These are phyloP conservation scores for Pichia nanzhaoensis DNA, from an alignment of 805 yeast genomes.

Conservation along the genomic window DNA sequence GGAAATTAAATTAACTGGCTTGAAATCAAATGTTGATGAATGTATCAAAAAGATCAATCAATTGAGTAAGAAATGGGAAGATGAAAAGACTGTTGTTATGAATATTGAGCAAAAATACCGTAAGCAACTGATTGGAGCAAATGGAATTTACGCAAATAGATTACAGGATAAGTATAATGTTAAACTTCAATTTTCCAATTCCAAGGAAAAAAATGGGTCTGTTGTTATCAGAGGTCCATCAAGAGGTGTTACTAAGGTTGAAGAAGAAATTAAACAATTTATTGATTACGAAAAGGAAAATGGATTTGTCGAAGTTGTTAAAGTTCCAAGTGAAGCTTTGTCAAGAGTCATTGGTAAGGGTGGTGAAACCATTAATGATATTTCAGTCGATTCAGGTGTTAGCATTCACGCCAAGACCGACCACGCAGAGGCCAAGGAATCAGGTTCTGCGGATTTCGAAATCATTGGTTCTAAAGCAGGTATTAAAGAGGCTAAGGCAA, in stretches of 20 bases:
- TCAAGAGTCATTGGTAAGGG: slow-evolving; percentile 83
- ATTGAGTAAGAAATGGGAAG: slow-evolving; percentile 72
- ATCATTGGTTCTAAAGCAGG: slow-evolving; percentile 74
- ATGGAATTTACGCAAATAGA: slow-evolving; percentile 74
- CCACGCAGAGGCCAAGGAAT: slow-evolving; percentile 33
- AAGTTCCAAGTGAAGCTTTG: slow-evolving; percentile 67
- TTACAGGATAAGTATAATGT: slow-evolving; percentile 86
- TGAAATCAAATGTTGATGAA: slow-evolving; percentile 69
- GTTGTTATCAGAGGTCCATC: slow-evolving; percentile 82
- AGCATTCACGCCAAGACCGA: slow-evolving; percentile 43
- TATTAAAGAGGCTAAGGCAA: slow-evolving; percentile 62
- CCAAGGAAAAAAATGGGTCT: slow-evolving; percentile 47
- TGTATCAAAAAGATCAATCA: slow-evolving; percentile 54
- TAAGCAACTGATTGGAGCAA: slow-evolving; percentile 74
- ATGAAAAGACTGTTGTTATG: slow-evolving; percentile 61
- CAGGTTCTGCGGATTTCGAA: slow-evolving; percentile 54
- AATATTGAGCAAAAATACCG: slow-evolving; percentile 74
- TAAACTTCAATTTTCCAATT: slow-evolving; percentile 55
- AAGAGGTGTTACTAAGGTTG: slow-evolving; percentile 76
- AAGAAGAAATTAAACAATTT: slow-evolving; percentile 77
- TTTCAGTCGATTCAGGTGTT: slow-evolving; percentile 63
- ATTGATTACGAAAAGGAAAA: slow-evolving; percentile 82
- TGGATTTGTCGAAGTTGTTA: slow-evolving; percentile 57
- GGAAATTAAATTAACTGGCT: slow-evolving; percentile 61
- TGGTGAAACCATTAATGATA: slow-evolving; percentile 78